phyloP scores from a whole-genome alignment of 805 yeast species.

The Pichia rugopelliculosa region DNA sequence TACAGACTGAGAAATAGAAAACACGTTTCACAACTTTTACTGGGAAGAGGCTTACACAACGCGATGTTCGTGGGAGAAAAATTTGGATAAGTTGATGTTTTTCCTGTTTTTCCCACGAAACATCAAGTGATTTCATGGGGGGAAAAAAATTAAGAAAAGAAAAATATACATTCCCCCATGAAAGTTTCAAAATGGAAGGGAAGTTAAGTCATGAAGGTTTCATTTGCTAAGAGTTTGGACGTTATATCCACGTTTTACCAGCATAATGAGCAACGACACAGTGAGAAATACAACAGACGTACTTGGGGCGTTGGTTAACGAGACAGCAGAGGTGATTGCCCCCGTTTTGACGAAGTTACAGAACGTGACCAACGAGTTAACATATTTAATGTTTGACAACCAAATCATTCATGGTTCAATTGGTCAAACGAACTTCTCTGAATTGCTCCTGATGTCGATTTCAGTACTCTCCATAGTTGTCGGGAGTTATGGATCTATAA shows the following conservation, averaged over 20 bases:
- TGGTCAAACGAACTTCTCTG: conserved; percentile 14
- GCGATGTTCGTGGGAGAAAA: not conserved
- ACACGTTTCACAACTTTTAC: not conserved
- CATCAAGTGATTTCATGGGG: not conserved
- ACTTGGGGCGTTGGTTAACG: not conserved
- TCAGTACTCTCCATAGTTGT: conserved; percentile 16
- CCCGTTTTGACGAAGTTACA: not conserved
- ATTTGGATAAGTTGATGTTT: too few species aligned
- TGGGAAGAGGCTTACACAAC: not conserved
- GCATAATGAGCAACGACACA: too few species aligned
- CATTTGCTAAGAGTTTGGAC: too few species aligned
- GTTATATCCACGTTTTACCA: too few species aligned
- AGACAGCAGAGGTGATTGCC: not conserved
- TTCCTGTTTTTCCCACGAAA: not conserved
- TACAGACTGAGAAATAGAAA: not conserved
- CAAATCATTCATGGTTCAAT: conserved; percentile 9
- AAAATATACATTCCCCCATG: not conserved
- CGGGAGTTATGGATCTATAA: conserved; percentile 32
- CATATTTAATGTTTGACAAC: conserved; percentile 18
- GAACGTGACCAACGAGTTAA: conserved; percentile 14
- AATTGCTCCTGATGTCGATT: conserved; percentile 19
- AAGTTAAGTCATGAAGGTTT: too few species aligned
- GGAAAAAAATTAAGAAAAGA: not conserved
- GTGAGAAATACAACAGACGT: not conserved
- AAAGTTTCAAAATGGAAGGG: not conserved